These are phyloP conservation scores for Heracleum sosnowskyi DNA, from an alignment of 129 eudicot genomes.

Conservation along the genomic window DNA sequence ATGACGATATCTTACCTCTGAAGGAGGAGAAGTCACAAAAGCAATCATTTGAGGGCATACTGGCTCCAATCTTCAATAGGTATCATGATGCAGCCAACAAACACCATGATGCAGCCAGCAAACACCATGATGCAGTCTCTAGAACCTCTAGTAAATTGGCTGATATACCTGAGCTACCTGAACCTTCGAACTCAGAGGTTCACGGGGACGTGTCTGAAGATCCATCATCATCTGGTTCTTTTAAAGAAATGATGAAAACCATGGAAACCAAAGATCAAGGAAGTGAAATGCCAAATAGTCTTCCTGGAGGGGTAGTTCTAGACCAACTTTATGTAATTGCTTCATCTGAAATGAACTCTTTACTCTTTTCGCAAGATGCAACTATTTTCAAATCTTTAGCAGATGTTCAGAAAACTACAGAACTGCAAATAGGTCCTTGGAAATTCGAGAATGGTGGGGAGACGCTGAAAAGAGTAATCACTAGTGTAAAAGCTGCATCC, in stretches of 20 bases:
- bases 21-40: conserved; percentile 56
- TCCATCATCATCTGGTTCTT: conserved; percentile 36
- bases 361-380: conserved; percentile 70
- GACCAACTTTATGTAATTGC: conserved; percentile 53
- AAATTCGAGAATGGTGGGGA: conserved; percentile 43
- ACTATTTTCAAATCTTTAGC: conserved; percentile 35
- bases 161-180: conserved; percentile 40
- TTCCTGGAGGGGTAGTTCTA: conserved; percentile 64
- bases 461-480: conserved; percentile 48
- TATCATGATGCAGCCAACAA: conserved; percentile 26
- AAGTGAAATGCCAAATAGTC: conserved; percentile 52
- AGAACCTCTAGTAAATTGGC: conserved; percentile 21
- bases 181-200: conserved; percentile 38
- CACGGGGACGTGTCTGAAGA: conserved; percentile 42
- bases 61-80: conserved; percentile 60
- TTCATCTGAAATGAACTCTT: conserved; percentile 60
- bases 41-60: conserved; percentile 37
- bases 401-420: conserved; percentile 70
- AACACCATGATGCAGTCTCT: conserved; percentile 15
- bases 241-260: conserved; percentile 56
- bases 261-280: conserved; percentile 58
- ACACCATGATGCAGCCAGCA: conserved; percentile 19
- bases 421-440: conserved; percentile 75
- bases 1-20: conserved; percentile 36
- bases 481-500: conserved; percentile 55